These are phyloP conservation scores for Vaccinium vitisidaea DNA, from an alignment of 148 eudicot species.

Conservation along the genomic window DNA sequence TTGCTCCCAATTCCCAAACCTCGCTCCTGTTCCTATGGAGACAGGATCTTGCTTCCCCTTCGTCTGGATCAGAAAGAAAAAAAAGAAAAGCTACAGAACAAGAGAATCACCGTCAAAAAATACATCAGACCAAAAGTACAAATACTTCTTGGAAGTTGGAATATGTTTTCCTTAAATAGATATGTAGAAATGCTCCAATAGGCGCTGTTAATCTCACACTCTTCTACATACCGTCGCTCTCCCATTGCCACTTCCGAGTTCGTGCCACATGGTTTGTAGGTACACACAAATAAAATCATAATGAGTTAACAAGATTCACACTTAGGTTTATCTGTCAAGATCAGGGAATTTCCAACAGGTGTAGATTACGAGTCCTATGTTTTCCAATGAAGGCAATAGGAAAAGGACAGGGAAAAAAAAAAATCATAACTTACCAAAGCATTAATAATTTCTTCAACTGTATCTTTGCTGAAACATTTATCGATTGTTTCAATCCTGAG, in stretches of 20 bases:
- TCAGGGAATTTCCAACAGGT: background rate
- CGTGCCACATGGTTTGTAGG: background rate
- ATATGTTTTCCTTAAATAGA: background rate
- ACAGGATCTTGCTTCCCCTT: background rate
- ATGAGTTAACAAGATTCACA: background rate
- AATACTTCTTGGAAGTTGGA: background rate
- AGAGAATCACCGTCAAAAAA: background rate
- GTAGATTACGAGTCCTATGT: background rate
- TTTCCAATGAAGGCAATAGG: background rate
- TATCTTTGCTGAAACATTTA: conserved; percentile 79
- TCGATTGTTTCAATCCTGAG: conserved; percentile 80
- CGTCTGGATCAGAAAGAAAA: background rate
- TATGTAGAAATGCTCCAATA: background rate
- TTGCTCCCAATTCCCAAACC: background rate
- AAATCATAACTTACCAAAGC: conserved; percentile 62
- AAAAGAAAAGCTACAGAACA: background rate
- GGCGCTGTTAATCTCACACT: background rate
- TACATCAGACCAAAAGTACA: background rate
- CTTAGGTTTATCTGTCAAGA: background rate
- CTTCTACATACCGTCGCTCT: background rate
- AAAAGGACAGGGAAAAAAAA: background rate
- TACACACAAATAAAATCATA: background rate
- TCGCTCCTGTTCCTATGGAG: background rate
- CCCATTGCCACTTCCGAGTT: background rate
- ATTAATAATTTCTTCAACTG: conserved; percentile 77